Percentiles rank a stretch among this genome's conserved stretches.
Conservation (phyloP, 2,329 filamentous ascomycete genomes). For the Penicillium sp. region DNA sequence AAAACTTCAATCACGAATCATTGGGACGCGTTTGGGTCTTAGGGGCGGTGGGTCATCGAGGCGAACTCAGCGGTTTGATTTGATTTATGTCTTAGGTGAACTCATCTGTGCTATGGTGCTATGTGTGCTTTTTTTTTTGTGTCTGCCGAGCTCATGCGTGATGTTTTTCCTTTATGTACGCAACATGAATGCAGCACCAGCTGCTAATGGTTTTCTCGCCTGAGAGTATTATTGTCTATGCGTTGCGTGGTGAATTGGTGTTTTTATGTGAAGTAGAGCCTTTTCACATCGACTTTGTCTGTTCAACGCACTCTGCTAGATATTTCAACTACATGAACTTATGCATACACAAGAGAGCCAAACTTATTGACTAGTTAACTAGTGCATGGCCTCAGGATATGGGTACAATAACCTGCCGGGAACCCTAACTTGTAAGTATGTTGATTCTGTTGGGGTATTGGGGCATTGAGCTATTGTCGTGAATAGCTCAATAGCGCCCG, state of each 20-base stretch:
- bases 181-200: slow-evolving; percentile 16
- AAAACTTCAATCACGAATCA: slow-evolving; percentile 29
- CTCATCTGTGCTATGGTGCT: slow-evolving; percentile 19
- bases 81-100: slow-evolving; percentile 32
- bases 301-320: neutral
- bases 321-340: neutral
- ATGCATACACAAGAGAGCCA: neutral
- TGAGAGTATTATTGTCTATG: slow-evolving; percentile 3
- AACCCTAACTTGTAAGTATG: neutral
- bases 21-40: slow-evolving; percentile 40
- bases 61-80: slow-evolving; percentile 39
- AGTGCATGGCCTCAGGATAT: neutral
- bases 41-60: slow-evolving; percentile 36
- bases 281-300: neutral
- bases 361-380: neutral
- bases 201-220: slow-evolving; percentile 15
- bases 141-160: slow-evolving; percentile 20
- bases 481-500: too few species aligned
- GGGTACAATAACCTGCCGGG: neutral
- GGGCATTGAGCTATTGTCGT: neutral
- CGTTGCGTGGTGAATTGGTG: neutral
- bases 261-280: neutral
- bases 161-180: slow-evolving; percentile 16
- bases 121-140: slow-evolving; percentile 23
- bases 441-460: neutral